A percentile compares a stretch with the other conserved stretches of the same genome.
Evolutionary conservation across 1,284 basidiomycete species (phyloP).

Genomic region (Ganoderma resinaceum): DNA sequence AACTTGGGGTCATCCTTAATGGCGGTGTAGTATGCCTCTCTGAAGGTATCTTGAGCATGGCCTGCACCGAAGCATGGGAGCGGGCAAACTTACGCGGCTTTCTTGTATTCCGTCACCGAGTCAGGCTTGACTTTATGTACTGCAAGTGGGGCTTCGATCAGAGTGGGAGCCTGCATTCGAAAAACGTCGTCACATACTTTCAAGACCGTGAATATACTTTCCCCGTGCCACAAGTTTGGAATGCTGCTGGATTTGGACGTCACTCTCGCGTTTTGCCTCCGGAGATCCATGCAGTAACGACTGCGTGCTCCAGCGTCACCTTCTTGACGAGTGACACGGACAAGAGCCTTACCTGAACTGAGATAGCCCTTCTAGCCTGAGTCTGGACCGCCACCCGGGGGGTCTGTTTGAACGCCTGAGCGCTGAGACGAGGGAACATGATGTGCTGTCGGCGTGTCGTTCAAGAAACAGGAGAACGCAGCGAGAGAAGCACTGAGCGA

Average conservation of each 20-base stretch:
- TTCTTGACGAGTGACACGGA: constrained; percentile 21
- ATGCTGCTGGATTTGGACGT: constrained; percentile 79
- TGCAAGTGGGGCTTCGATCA: constrained; percentile 39
- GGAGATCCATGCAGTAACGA: constrained; percentile 77
- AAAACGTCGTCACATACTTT: constrained; percentile 60
- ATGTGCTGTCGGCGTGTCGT: constrained; percentile 8
- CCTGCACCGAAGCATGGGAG: constrained; percentile 12
- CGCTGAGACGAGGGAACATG: constrained; percentile 40
- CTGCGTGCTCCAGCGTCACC: constrained; percentile 31
- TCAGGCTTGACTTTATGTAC: constrained; percentile 87
- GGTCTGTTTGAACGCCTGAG: constrained; percentile 36
- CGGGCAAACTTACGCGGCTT: constrained; percentile 74
- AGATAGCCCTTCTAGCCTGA: constrained; percentile 54
- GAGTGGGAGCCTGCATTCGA: neutral
- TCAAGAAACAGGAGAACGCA: constrained; percentile 9
- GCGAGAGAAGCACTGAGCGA: constrained; percentile 10
- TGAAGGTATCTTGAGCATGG: constrained; percentile 40
- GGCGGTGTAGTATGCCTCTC: constrained; percentile 82
- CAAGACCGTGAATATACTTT: constrained; percentile 89
- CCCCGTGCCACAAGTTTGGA: constrained; percentile 86
- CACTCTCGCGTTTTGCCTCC: constrained; percentile 84
- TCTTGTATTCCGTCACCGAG: constrained; percentile 82
- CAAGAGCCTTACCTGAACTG: constrained; percentile 59
- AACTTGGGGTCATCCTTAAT: constrained; percentile 77
- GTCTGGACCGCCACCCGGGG: constrained; percentile 33